Evolutionary conservation across 2,329 filamentous ascomycete genomes (phyloP).

Genomic region (Claviceps humidiphila): DNA sequence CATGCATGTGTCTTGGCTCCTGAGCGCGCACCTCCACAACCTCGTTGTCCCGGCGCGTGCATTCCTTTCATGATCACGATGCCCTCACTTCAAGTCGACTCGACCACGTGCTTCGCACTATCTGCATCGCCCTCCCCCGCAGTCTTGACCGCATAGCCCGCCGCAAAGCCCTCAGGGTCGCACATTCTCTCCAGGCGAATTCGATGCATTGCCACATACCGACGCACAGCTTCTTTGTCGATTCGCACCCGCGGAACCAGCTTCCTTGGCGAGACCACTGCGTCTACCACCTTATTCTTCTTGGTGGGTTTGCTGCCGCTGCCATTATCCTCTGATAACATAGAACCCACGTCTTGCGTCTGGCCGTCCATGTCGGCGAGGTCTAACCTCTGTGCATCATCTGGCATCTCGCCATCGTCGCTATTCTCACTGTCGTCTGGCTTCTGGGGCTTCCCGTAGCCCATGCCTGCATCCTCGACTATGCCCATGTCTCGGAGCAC

Average conservation of each 20-base stretch:
- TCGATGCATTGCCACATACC: slow-evolving; percentile 51
- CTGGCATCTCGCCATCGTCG: slow-evolving; percentile 1
- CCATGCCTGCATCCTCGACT: slow-evolving; percentile 42
- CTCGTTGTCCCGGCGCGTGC: no score
- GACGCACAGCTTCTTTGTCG: slow-evolving; percentile 43
- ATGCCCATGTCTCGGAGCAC: slow-evolving; percentile 72
- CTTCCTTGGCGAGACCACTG: slow-evolving; percentile 8
- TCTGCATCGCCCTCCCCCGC: slow-evolving; percentile 22
- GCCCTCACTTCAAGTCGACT: slow-evolving; percentile 3
- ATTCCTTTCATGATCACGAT: not conserved
- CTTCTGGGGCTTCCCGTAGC: slow-evolving; percentile 23
- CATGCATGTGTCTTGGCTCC: no score
- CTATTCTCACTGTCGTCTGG: slow-evolving; percentile 5
- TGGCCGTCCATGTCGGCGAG: not conserved
- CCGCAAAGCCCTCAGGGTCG: slow-evolving; percentile 61
- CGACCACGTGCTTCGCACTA: slow-evolving; percentile 11
- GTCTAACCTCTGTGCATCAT: not conserved
- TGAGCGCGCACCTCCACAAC: no score
- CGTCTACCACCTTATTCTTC: not conserved
- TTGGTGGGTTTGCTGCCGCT: not conserved
- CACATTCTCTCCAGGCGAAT: slow-evolving; percentile 55
- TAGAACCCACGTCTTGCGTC: not conserved
- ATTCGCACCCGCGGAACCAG: slow-evolving; percentile 34
- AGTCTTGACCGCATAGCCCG: slow-evolving; percentile 45
- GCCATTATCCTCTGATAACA: not conserved